phyloP scores from a whole-genome alignment of 2,329 filamentous ascomycete genomes.

The Beauveria bassiana region DNA sequence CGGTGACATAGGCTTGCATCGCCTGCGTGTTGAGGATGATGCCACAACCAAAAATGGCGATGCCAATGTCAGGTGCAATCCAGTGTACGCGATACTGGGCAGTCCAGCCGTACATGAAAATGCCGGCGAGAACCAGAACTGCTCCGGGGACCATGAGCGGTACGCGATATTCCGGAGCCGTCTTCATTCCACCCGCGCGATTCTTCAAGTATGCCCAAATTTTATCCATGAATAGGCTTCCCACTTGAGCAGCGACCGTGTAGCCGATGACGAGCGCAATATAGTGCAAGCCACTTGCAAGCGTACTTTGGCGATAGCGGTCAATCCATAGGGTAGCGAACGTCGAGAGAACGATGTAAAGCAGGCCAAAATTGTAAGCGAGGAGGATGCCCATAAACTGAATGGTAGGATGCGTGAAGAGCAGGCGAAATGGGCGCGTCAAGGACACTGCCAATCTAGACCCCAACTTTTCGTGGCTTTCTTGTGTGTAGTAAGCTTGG shows the following conservation, averaged over 20 bases:
- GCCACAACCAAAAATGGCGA: slow-evolving; percentile 43
- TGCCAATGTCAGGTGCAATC: slow-evolving; percentile 52
- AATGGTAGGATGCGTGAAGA: slow-evolving; percentile 38
- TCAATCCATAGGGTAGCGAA: slow-evolving; percentile 40
- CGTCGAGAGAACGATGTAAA: slow-evolving; percentile 45
- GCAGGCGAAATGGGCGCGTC: slow-evolving; percentile 24
- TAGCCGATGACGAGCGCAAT: slow-evolving; percentile 40
- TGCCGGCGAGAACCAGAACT: slow-evolving; percentile 29
- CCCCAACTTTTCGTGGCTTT: background rate
- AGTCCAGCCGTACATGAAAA: slow-evolving; percentile 35
- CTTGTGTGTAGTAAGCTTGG: background rate
- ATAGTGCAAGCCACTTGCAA: slow-evolving; percentile 40
- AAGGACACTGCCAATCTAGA: background rate
- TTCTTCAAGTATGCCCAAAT: slow-evolving; percentile 23
- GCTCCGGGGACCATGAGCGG: slow-evolving; percentile 47
- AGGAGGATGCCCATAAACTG: slow-evolving; percentile 37
- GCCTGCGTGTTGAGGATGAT: slow-evolving; percentile 46
- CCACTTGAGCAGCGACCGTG: slow-evolving; percentile 27
- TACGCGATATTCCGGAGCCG: slow-evolving; percentile 38
- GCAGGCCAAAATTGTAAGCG: slow-evolving; percentile 40
- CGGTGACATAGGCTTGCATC: slow-evolving; percentile 39
- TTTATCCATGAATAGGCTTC: slow-evolving; percentile 29
- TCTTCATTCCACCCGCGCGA: background rate
- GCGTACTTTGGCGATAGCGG: slow-evolving; percentile 36
- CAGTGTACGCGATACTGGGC: slow-evolving; percentile 44